These are phyloP conservation scores for Phytopythium boreale DNA, from an alignment of 352 stramenopile genomes.

Conservation along the genomic window DNA sequence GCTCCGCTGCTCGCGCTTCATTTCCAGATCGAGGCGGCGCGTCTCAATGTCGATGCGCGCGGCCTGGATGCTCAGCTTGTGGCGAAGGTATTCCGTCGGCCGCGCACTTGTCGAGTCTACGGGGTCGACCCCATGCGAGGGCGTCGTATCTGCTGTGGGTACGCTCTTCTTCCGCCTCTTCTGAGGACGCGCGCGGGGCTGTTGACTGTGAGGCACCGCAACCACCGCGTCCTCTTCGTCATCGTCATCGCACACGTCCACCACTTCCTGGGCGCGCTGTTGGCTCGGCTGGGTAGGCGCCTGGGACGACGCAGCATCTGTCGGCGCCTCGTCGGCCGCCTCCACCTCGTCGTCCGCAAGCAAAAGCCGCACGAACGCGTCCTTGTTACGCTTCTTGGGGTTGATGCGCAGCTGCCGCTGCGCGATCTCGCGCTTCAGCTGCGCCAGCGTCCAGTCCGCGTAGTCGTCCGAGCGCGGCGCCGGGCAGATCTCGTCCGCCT, in stretches of 20 bases:
- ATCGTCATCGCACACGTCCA: conserved; percentile 19
- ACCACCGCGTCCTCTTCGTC: conserved; percentile 9
- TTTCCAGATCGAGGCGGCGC: conserved; percentile 41
- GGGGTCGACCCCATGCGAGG: neutral
- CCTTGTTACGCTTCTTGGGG: conserved; percentile 39
- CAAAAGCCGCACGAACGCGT: conserved; percentile 38
- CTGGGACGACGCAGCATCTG: neutral
- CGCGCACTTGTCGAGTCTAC: neutral
- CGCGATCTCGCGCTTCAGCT: conserved; percentile 55
- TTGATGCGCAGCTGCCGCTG: conserved; percentile 46
- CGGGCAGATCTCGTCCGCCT: conserved; percentile 35
- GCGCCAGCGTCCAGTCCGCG: conserved; percentile 43
- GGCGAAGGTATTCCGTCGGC: conserved; percentile 33
- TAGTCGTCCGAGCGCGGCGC: conserved; percentile 51
- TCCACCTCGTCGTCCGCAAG: conserved; percentile 24
- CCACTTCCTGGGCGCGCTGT: conserved; percentile 1
- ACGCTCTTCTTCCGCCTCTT: conserved; percentile 3
- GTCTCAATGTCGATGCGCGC: conserved; percentile 41
- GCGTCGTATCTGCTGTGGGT: neutral
- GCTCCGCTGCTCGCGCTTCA: conserved; percentile 33
- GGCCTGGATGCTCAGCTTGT: conserved; percentile 37
- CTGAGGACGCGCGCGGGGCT: neutral
- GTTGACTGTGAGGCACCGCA: neutral
- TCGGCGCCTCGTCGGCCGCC: conserved; percentile 6
- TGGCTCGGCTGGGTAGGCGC: neutral